These are phyloP conservation scores for Phytophthora lateralis DNA, from an alignment of 352 stramenopile genomes.

Conservation along the genomic window DNA sequence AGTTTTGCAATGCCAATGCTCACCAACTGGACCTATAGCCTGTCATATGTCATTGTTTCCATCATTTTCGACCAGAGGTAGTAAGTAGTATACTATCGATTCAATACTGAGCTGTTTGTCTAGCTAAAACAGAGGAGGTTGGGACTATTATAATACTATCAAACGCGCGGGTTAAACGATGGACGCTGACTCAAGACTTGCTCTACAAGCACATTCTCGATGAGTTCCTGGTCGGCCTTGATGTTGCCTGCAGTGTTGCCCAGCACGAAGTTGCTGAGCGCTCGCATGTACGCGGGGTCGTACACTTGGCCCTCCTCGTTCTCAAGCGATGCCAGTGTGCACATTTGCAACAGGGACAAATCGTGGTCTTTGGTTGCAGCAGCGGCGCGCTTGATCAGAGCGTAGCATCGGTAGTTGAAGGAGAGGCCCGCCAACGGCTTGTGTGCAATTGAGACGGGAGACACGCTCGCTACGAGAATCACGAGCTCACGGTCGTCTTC, in stretches of 20 bases:
- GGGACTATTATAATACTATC: too few relatives aligned
- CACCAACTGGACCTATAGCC: too few relatives aligned
- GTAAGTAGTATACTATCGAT: too few relatives aligned
- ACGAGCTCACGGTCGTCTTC: conserved; percentile 56
- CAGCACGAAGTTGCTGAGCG: conserved; percentile 34
- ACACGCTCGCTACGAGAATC: conserved; percentile 52
- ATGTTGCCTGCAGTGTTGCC: conserved; percentile 35
- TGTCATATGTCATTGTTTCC: too few relatives aligned
- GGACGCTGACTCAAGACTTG: conserved; percentile 10
- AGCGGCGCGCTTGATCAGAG: conserved; percentile 34
- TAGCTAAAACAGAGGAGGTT: neutral
- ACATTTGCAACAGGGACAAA: conserved; percentile 26
- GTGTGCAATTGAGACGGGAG: conserved; percentile 54
- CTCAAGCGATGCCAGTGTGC: conserved; percentile 26
- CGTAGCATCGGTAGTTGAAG: conserved; percentile 63
- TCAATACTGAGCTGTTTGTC: too few relatives aligned
- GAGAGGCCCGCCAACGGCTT: conserved; percentile 37
- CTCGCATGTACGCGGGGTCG: conserved; percentile 28
- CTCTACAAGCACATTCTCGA: conserved; percentile 28
- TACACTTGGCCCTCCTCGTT: conserved; percentile 17
- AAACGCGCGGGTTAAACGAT: neutral
- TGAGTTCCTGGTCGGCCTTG: conserved; percentile 32
- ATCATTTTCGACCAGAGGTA: too few relatives aligned
- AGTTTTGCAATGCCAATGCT: too few relatives aligned
- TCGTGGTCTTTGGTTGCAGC: conserved; percentile 11